Evolutionary conservation across 208 protist genomes (phyloP), one percentile per base, ranked within the genome.

Genomic region (Spongospora subterranea): DNA sequence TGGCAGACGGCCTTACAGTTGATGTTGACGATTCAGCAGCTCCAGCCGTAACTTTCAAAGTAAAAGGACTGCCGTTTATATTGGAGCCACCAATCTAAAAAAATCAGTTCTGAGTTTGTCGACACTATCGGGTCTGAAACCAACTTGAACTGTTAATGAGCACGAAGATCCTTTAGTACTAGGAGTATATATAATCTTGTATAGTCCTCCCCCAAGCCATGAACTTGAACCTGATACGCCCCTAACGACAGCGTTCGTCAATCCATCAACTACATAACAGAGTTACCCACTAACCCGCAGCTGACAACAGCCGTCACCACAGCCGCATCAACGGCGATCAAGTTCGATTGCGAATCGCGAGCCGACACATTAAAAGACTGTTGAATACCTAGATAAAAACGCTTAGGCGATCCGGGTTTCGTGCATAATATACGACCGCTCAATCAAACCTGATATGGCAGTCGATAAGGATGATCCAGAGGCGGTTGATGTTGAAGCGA

Each of bases 331-430:
- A 17, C 35, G 6, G 71, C 71, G 6, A 82, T 82, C n/a, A 82
- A n/a, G 71, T 82, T 82, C n/a, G 71, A 45, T n/a, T 82, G 71
- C 71, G 71, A 82, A 43, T 82, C 71, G 71, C 71, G 71, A 35
- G 35, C 71, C 6, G 71, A 45, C 6, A 82, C 71, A 35, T 35
- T 82, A 43, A 82, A 82, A 6, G 71, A 40, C 71, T 82, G 71
- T 35, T 45, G 71, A 43, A 82, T n/a, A 43, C 71, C 71, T 82
- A 82, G 71, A 82, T 20, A n/a, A 6, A 82, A 35, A 35, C 17
- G 17, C 71, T 35, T 39, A 45, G 71, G n/a, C n/a, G n/a, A n/a
- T n/a, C n/a, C n/a, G n/a, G n/a, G n/a, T n/a, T n/a, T n/a, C 71
- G 35, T 20, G 6, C 17, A n/a, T 35, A 6, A 82, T 43, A 20